Evolutionary conservation across 805 yeast genomes (phyloP).

Genomic region (Ogataea wickerhamii): DNA sequence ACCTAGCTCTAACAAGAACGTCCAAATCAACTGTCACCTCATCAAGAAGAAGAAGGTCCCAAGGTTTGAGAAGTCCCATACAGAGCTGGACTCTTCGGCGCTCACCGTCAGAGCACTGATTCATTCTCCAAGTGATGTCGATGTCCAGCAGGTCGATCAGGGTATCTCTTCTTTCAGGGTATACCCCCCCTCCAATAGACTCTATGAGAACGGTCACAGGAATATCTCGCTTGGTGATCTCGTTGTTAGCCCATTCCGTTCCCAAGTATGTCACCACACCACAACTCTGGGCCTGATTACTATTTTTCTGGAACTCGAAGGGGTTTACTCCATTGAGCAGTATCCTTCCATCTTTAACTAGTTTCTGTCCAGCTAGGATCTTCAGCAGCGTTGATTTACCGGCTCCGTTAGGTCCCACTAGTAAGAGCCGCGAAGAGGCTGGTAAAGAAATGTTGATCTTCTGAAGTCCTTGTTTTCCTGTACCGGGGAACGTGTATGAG

Average conservation of each 20-base stretch:
- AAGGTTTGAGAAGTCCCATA: slow-evolving; percentile 90
- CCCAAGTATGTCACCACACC: slow-evolving; percentile 69
- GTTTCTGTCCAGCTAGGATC: slow-evolving; percentile 86
- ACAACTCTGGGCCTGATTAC: slow-evolving; percentile 8
- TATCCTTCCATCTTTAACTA: slow-evolving; percentile 70
- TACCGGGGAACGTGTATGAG: slow-evolving; percentile 63
- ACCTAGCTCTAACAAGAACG: slow-evolving; percentile 78
- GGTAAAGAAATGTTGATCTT: slow-evolving; percentile 60
- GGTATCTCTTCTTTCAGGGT: slow-evolving; percentile 69
- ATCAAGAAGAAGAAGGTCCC: slow-evolving; percentile 83
- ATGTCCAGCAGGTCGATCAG: slow-evolving; percentile 78
- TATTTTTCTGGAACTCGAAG: slow-evolving; percentile 42
- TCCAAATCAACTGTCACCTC: slow-evolving; percentile 97
- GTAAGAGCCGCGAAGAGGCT: slow-evolving; percentile 69
- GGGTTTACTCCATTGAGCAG: slow-evolving; percentile 84
- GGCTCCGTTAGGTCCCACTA: slow-evolving; percentile 96
- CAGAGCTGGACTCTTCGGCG: slow-evolving; percentile 89
- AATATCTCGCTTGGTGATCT: slow-evolving; percentile 85
- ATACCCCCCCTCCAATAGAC: slow-evolving; percentile 76
- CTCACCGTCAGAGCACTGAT: slow-evolving; percentile 89
- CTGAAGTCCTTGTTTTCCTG: slow-evolving; percentile 60
- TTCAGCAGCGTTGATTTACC: slow-evolving; percentile 89
- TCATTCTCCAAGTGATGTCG: slow-evolving; percentile 90
- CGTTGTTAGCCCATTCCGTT: slow-evolving; percentile 96
- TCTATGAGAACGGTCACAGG: slow-evolving; percentile 76